Percentiles rank a stretch among this genome's conserved stretches.
Conservation (phyloP, 768 basidiomycete genomes). For the Asterophora parasitica region DNA sequence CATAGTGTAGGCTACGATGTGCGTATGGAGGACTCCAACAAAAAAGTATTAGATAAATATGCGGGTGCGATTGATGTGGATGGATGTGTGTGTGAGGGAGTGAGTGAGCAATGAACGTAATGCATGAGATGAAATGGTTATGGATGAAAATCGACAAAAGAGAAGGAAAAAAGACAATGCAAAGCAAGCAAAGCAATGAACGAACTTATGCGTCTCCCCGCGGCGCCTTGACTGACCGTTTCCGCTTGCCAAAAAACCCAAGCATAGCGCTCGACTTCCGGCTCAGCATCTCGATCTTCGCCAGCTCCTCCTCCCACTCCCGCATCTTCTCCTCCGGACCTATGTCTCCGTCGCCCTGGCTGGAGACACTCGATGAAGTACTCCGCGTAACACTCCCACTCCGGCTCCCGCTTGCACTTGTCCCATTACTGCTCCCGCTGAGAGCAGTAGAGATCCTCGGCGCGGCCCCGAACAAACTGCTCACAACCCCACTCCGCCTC, state of each 20-base stretch:
- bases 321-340: slow-evolving; percentile 37
- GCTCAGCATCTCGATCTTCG: slow-evolving; percentile 61
- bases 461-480: slow-evolving; percentile 14
- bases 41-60: slow-evolving; percentile 1
- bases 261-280: slow-evolving; percentile 45
- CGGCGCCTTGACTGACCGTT: slow-evolving; percentile 22
- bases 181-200: slow-evolving; percentile 6
- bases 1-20: neutral
- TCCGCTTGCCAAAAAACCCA: slow-evolving; percentile 39
- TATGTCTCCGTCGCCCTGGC: slow-evolving; percentile 23
- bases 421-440: slow-evolving; percentile 32
- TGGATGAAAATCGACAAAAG: slow-evolving; percentile 1
- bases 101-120: neutral
- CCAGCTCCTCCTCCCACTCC: slow-evolving; percentile 80
- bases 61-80: slow-evolving; percentile 1
- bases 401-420: slow-evolving; percentile 20
- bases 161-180: slow-evolving; percentile 3
- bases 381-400: slow-evolving; percentile 20
- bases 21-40: neutral
- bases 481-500: slow-evolving; percentile 16
- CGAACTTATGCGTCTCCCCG: slow-evolving; percentile 12
- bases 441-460: slow-evolving; percentile 21
- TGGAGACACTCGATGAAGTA: slow-evolving; percentile 27
- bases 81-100: neutral
- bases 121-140: no score